phyloP scores from a whole-genome alignment of 768 basidiomycete genomes.

The Leccinum longicurvipes region DNA sequence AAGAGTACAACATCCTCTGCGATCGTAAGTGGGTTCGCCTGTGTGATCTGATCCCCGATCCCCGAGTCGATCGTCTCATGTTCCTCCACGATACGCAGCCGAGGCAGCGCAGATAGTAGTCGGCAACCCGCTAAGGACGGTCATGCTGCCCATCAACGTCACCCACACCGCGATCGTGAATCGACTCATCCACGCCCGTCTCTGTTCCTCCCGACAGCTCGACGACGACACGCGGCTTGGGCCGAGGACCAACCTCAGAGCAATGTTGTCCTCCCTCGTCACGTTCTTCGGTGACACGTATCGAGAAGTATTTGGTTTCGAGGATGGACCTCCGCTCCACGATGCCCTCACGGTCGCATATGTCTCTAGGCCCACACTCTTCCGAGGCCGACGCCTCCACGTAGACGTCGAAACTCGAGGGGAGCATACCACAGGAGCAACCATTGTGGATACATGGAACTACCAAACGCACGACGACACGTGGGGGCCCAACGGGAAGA shows the following conservation, averaged over 20 bases:
- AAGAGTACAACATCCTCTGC: constrained; percentile 79
- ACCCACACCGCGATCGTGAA: constrained; percentile 84
- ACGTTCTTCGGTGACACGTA: constrained; percentile 72
- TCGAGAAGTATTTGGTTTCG: constrained; percentile 73
- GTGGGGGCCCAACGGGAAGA: constrained; percentile 75
- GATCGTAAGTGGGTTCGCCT: constrained; percentile 58
- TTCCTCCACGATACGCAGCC: constrained; percentile 37
- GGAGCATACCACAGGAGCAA: constrained; percentile 66
- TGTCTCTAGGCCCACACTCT: constrained; percentile 64
- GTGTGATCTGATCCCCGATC: not conserved
- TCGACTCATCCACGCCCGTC: constrained; percentile 43
- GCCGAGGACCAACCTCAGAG: constrained; percentile 51
- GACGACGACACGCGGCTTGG: constrained; percentile 7
- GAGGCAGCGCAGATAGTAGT: constrained; percentile 83
- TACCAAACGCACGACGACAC: constrained; percentile 55
- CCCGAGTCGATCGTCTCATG: not conserved
- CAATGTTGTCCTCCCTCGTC: constrained; percentile 72
- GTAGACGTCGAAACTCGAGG: constrained; percentile 82
- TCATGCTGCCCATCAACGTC: constrained; percentile 85
- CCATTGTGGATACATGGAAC: constrained; percentile 75
- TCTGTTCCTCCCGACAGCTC: constrained; percentile 47
- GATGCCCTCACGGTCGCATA: constrained; percentile 83
- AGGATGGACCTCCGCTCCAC: constrained; percentile 84
- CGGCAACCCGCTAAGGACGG: constrained; percentile 60
- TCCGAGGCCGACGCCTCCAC: constrained; percentile 57